Base-by-base conservation (phyloP, 805 yeast species). In the Lachancea mirantina region DNA sequence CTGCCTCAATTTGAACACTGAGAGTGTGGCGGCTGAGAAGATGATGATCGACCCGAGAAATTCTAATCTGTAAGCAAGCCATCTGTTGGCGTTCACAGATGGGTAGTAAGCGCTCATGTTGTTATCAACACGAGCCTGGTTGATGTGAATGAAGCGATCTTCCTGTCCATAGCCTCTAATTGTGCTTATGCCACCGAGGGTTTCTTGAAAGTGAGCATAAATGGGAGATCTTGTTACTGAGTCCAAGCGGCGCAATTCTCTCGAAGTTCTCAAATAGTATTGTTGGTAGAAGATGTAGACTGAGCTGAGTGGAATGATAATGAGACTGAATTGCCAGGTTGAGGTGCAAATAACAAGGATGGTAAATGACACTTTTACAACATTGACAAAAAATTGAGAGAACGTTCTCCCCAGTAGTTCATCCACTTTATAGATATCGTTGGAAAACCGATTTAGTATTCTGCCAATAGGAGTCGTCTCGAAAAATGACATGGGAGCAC, bases 381-480 rank as follows among this genome's bases (percentile, higher is more conserved):
- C 55, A 56, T 78, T 79, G 30, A 56, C 60, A 53, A 83, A 75
- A 45, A 83, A 82, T 68, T 74, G 73, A 5, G 78, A 65, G 49
- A 83, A 78, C 0, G 78, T 78, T 57, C 87, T 68, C 8, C 84
- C 82, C 41, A 76, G 62, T 18, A 67, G 65, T 52, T 84, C 95
- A 62, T 88, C 97, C 41, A 89, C 76, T 55, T 83, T 83, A 61
- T 84, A 84, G 33, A 88, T 74, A 66, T 88, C 97, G 55, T 76
- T 87, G 3, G 96, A 84, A 56, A 88, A 88, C 55, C 97, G 69
- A 64, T 88, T 88, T 57, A 87, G 65, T 36, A 88, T 74, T 62
- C 97, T 73, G 22, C 97, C 97, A 43, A 87, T 77, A 35, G 96
- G 97, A 0, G 97, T 88, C 2, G 95, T 85, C 59, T 88, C 97